Evolutionary conservation across 352 stramenopile species (phyloP), one percentile per base, ranked within the genome.

Genomic region (Globisporangium carolinianum): DNA sequence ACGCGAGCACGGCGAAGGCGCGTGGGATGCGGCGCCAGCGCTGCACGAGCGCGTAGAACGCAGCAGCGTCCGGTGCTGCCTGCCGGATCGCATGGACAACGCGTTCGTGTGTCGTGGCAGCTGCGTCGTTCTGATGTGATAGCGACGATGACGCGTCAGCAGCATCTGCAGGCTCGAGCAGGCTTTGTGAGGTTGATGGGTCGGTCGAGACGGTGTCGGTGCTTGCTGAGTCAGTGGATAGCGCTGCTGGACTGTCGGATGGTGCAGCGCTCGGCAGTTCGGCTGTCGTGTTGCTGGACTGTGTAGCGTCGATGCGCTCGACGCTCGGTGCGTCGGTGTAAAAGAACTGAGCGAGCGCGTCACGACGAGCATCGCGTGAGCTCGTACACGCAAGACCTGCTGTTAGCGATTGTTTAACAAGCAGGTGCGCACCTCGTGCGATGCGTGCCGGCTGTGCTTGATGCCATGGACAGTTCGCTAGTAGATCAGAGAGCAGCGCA

Each of bases 11-110:
- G 18, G 58, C 69, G 51, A 87, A 84, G 9, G 49, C 47, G 8
- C 61, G 68, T 3, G 82, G 82, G 32, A 92, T 83, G 46, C 60
- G 58, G 5, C 54, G 41, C 82, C 82, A 92, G 36, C 49, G 11
- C 46, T 69, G 64, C 18, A 87, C 79, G 38, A 63, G 57, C 9
- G 62, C 51, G 54, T 79, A 82, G 43, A 91, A 81, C 35, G 51
- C 65, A 6, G 51, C 58, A 0, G 68, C 61, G 50, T 74, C 67
- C 2, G 55, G 18, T 9, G 75, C 68, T 17, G 66, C n/a, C 4
- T 48, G 43, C 32, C 38, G 17, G 12, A 86, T 68, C 9, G 69
- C 67, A 6, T 42, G 55, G 11, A 65, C 32, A 42, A 86, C 45
- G 17, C 60, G 64, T 4, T 56, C 58, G 17, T 47, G 18, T 12